Evolutionary conservation across 2,329 filamentous ascomycete species (phyloP).

Genomic region (Colletotrichum cuscutae): DNA sequence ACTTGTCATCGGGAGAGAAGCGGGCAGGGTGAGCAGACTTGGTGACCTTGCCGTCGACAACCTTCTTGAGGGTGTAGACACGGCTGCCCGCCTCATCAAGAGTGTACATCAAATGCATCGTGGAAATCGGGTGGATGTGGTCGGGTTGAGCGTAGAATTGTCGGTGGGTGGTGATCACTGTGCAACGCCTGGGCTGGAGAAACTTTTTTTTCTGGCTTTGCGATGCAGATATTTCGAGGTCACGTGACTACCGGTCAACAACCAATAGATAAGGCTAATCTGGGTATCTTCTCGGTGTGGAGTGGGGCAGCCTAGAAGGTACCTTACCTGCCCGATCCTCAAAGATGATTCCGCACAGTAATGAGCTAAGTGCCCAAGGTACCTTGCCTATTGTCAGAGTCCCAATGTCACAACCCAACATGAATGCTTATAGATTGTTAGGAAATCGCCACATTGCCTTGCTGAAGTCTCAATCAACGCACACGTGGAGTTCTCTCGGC

Average conservation of each 20-base stretch:
- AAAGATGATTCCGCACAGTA: no score
- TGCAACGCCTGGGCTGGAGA: conserved; percentile 3
- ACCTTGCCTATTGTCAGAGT: no score
- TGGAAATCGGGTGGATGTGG: neutral
- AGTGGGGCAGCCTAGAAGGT: neutral
- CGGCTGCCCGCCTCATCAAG: conserved; percentile 85
- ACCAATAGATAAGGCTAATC: neutral
- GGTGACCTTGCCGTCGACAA: conserved; percentile 86
- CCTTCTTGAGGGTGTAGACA: conserved; percentile 95
- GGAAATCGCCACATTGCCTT: no score
- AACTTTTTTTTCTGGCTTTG: conserved; percentile 10
- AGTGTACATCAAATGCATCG: conserved; percentile 70
- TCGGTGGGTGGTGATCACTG: neutral
- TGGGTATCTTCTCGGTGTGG: neutral
- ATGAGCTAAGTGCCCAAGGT: no score
- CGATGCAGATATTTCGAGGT: neutral
- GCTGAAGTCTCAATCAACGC: no score
- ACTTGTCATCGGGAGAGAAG: conserved; percentile 99
- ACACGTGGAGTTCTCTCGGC: no score
- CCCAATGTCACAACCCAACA: no score
- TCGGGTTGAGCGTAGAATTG: neutral
- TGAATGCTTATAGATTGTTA: no score
- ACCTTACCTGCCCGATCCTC: no score
- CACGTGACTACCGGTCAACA: conserved; percentile 6
- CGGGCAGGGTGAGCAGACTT: conserved; percentile 96